Evolutionary conservation across 768 basidiomycete genomes (phyloP), one percentile per base, ranked within the genome.

Genomic region (Pulveroboletus frians): DNA sequence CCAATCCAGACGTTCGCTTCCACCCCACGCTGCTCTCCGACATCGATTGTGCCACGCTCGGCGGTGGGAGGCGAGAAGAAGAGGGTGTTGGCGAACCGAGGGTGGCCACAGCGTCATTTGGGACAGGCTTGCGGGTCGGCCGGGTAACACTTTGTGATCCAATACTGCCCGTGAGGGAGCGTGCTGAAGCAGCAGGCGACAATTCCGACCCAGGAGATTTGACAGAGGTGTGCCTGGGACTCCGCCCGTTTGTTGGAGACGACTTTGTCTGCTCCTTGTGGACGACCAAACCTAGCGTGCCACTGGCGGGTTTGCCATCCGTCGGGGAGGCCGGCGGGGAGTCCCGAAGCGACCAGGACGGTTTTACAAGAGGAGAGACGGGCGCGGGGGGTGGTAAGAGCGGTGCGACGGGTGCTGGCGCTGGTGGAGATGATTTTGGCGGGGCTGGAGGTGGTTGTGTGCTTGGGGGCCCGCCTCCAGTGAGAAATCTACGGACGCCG

Each of bases 401-500:
- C 39, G 64, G 54, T 45, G 61, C 50, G 52, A 43, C 47, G 38
- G 53, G 54, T 26, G 54, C 43, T 47, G 60, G 45, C 39, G 54
- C 46, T 48, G 45, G 31, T 5, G 46, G 41, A 14, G 41, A 55
- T 15, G 53, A 17, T 15, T 47, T 45, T 11, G 57, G 41, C 49
- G 60, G 50, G 49, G 58, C 48, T 47, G 58, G 46, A 10, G 54
- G 54, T 50, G 60, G 58, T 45, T 68, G 69, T 43, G 69, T 56
- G 45, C 66, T 63, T 27, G 15, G n/a, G 51, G 71, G 57, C 43
- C 70, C 72, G 47, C 74, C 75, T 51, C 69, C 70, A 40, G 70
- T 73, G 48, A 84, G 75, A 56, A 85, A 73, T 69, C 81, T 77
- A 58, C 82, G 83, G 54, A 85, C 82, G 60, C 83, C 82, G 76